A percentile compares a stretch with the other conserved stretches of the same genome.
These are phyloP conservation scores for Angomonas ambiguus DNA, from an alignment of 208 protist genomes.

Conservation along the genomic window DNA sequence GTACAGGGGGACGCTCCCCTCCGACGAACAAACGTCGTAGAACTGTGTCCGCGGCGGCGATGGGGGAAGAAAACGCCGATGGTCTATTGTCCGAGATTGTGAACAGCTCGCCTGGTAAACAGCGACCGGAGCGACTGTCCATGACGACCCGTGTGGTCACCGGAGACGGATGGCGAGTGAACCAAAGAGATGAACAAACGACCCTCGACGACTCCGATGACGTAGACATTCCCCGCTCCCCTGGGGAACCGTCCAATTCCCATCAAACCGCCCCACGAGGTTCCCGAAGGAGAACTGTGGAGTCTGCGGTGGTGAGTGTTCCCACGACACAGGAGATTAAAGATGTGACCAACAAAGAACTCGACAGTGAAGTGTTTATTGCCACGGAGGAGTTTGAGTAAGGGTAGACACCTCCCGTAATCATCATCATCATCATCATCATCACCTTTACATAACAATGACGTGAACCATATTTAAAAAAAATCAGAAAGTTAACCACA, in stretches of 20 bases:
- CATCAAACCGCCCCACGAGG: not conserved
- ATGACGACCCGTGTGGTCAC: constrained; percentile 45
- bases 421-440: not conserved
- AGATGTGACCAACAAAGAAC: constrained; percentile 24
- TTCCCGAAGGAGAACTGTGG: not conserved
- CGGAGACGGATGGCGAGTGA: constrained; percentile 69
- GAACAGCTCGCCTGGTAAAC: constrained; percentile 7
- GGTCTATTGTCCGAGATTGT: constrained; percentile 38
- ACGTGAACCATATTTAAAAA: too few relatives aligned
- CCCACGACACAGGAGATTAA: constrained; percentile 56
- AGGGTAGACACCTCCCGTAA: not conserved
- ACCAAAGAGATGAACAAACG: constrained; percentile 11
- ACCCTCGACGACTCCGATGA: constrained; percentile 17
- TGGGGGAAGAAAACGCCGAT: constrained; percentile 25
- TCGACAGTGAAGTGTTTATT: constrained; percentile 76
- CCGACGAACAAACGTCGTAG: constrained; percentile 27
- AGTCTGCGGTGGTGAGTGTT: constrained; percentile 33
- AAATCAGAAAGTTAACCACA: too few relatives aligned
- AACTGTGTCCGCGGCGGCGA: constrained; percentile 11
- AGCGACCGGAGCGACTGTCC: constrained; percentile 24
- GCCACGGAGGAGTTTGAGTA: constrained; percentile 81
- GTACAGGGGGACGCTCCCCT: not conserved
- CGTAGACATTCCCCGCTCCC: not conserved
- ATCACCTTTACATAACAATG: too few relatives aligned
- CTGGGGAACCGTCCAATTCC: not conserved